A percentile compares a stretch with the other conserved stretches of the same genome.
phyloP scores from a whole-genome alignment of 164 flowering plant species.

The Dillenia suffruticosa region DNA sequence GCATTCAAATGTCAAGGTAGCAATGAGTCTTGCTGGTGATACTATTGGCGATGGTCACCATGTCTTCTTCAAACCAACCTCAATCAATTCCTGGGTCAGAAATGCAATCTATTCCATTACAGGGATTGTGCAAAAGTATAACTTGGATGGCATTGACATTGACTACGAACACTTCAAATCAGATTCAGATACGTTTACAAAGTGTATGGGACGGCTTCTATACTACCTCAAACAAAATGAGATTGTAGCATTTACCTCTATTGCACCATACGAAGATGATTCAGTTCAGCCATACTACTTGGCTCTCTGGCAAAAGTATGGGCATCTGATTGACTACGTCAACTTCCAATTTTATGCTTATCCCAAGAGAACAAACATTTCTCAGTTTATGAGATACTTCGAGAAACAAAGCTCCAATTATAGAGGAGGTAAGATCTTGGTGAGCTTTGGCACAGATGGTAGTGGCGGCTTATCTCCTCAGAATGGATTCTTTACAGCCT shows the following conservation, averaged over 20 bases:
- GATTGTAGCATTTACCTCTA: conserved; percentile 7
- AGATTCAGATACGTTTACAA: conserved; percentile 5
- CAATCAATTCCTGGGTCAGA: neutral
- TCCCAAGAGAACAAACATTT: conserved; percentile 21
- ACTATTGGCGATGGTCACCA: too few relatives aligned
- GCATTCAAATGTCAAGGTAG: conserved; percentile 3
- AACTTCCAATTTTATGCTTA: too few relatives aligned
- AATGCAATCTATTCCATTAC: neutral
- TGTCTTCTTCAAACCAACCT: too few relatives aligned
- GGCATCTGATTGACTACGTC: conserved; percentile 14
- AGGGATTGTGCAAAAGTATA: conserved; percentile 2
- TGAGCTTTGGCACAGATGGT: conserved; percentile 29
- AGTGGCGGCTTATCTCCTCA: conserved; percentile 32
- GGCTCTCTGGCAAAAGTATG: conserved; percentile 14
- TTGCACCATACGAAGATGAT: conserved; percentile 15
- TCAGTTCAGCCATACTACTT: conserved; percentile 8
- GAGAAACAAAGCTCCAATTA: conserved; percentile 25
- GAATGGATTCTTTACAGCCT: conserved; percentile 31
- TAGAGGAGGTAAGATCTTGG: conserved; percentile 24
- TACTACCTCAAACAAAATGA: conserved; percentile 6
- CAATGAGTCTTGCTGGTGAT: neutral
- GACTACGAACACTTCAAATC: conserved; percentile 13
- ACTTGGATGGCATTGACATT: conserved; percentile 16
- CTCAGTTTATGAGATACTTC: conserved; percentile 27
- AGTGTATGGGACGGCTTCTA: conserved; percentile 7